These are phyloP conservation scores for Chenopodium quinoa DNA, from an alignment of 148 eudicot genomes.

Conservation along the genomic window DNA sequence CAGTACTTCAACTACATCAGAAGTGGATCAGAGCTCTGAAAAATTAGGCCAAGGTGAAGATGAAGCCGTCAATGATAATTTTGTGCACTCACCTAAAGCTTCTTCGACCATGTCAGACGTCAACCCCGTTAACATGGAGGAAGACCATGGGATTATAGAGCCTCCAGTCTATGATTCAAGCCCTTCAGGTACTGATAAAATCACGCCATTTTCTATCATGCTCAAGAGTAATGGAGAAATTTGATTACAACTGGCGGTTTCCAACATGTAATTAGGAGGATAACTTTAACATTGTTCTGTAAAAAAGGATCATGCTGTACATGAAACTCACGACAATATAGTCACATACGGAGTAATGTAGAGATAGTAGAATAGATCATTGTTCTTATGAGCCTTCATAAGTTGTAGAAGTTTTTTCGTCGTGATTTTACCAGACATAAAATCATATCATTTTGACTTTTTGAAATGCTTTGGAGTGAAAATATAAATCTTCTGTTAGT, in stretches of 20 bases:
- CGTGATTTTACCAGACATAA: not conserved
- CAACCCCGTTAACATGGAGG: conserved; percentile 20
- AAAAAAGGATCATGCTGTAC: not conserved
- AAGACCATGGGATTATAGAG: conserved; percentile 34
- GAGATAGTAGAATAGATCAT: not conserved
- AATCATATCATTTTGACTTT: not conserved
- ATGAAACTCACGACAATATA: not conserved
- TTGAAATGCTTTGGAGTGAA: not conserved
- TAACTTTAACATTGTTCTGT: not conserved
- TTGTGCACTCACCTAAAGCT: conserved; percentile 28
- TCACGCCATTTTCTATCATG: conserved; percentile 28
- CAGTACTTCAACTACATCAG: conserved; percentile 21
- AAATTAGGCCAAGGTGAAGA: conserved; percentile 22
- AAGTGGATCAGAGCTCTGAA: conserved; percentile 31
- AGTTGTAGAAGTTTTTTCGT: not conserved
- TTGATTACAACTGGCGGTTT: not conserved
- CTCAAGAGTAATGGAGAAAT: conserved; percentile 14
- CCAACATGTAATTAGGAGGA: not conserved
- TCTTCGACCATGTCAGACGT: conserved; percentile 29
- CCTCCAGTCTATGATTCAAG: conserved; percentile 86
- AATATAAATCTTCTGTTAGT: not conserved
- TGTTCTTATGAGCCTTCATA: not conserved
- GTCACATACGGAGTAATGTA: not conserved
- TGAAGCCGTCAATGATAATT: conserved; percentile 30
- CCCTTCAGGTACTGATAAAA: conserved; percentile 44